These are phyloP conservation scores for Saccharum spontaneum DNA, from an alignment of 176 grass and related monocot species.

Conservation along the genomic window DNA sequence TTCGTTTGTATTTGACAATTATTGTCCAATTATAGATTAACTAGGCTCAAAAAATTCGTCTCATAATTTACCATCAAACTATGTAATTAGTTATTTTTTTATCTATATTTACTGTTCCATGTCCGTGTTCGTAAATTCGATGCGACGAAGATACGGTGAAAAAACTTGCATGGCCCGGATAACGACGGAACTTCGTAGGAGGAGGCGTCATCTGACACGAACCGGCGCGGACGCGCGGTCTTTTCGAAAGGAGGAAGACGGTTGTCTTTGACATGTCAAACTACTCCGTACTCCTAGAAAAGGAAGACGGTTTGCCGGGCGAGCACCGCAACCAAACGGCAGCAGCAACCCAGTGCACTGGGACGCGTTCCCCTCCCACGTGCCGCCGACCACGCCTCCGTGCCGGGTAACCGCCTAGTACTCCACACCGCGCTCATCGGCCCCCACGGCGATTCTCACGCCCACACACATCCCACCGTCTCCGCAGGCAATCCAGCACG, in stretches of 20 bases:
- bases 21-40: too few relatives aligned
- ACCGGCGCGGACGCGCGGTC: not conserved
- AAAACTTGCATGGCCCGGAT: too few relatives aligned
- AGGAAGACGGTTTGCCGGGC: not conserved
- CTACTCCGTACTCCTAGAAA: not conserved
- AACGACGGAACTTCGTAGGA: not conserved
- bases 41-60: too few relatives aligned
- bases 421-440: not conserved
- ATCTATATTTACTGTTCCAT: too few relatives aligned
- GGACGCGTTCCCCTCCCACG: conserved; percentile 3
- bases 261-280: not conserved
- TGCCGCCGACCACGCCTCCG: conserved; percentile 32
- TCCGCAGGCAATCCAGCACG: not conserved
- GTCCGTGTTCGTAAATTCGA: too few relatives aligned
- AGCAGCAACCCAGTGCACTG: not conserved
- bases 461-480: conserved; percentile 5
- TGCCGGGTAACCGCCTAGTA: conserved; percentile 22
- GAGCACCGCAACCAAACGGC: too few relatives aligned
- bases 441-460: conserved; percentile 1
- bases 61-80: too few relatives aligned
- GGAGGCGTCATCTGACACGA: not conserved
- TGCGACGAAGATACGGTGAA: too few relatives aligned
- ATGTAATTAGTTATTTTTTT: too few relatives aligned
- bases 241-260: not conserved
- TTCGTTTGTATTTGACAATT: too few relatives aligned